These are phyloP conservation scores for Cladophialophora bantiana DNA, from an alignment of 2,329 filamentous ascomycete species.

Conservation along the genomic window DNA sequence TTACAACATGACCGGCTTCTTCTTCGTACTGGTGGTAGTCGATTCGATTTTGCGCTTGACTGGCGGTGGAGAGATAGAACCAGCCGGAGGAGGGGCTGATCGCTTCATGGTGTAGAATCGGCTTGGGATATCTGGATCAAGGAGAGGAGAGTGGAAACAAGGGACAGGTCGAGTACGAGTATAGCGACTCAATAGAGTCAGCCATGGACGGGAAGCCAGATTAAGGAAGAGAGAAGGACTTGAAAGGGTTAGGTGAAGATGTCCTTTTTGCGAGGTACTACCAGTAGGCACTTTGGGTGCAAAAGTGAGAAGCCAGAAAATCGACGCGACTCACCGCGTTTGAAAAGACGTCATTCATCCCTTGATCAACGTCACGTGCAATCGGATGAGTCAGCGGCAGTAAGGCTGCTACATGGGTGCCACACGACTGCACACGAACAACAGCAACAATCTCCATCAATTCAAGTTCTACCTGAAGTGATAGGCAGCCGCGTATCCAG, in stretches of 20 bases:
- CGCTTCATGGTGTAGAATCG: slow-evolving; percentile 44
- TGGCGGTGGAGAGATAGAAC: slow-evolving; percentile 64
- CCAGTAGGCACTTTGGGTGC: background rate
- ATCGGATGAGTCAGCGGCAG: slow-evolving; percentile 14
- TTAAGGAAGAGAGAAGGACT: background rate
- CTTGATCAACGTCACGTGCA: slow-evolving; percentile 20
- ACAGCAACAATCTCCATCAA: background rate
- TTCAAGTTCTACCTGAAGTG: slow-evolving; percentile 31
- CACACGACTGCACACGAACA: no score
- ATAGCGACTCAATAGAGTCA: slow-evolving; percentile 5
- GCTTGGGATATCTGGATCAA: background rate
- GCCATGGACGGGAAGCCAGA: slow-evolving; percentile 30
- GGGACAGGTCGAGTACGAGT: background rate
- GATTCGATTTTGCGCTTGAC: slow-evolving; percentile 62
- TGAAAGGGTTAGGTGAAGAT: background rate
- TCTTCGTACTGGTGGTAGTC: slow-evolving; percentile 58
- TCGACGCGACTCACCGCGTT: slow-evolving; percentile 19
- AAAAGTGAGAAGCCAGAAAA: background rate
- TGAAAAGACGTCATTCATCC: slow-evolving; percentile 11
- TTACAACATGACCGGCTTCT: background rate
- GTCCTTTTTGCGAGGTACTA: background rate
- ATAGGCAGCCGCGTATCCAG: slow-evolving; percentile 65
- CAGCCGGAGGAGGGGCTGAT: slow-evolving; percentile 46
- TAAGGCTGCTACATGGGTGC: no score
- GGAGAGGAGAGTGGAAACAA: background rate